phyloP scores from a whole-genome alignment of 495 filamentous ascomycete genomes.

The Xylaria grammica region DNA sequence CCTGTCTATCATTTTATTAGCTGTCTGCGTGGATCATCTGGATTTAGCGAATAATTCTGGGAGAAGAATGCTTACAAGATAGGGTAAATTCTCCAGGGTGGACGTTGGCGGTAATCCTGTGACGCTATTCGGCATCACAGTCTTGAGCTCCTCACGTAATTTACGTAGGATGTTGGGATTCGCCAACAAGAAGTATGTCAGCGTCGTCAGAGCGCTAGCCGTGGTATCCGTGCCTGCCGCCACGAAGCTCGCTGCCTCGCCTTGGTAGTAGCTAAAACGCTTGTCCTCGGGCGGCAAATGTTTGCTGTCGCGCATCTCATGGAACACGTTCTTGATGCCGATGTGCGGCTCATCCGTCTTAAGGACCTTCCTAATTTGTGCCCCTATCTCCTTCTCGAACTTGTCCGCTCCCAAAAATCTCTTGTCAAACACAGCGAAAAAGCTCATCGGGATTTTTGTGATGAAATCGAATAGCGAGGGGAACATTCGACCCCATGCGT shows the following conservation, averaged over 20 bases:
- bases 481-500: conserved; percentile 2
- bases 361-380: background rate
- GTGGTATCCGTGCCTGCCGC: conserved; percentile 57
- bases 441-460: background rate
- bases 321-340: conserved; percentile 7
- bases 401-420: background rate
- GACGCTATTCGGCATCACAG: conserved; percentile 23
- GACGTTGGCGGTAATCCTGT: background rate
- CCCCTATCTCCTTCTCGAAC: background rate
- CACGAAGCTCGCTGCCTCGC: conserved; percentile 51
- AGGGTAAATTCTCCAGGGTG: background rate
- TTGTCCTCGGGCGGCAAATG: conserved; percentile 37
- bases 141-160: conserved; percentile 42
- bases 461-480: background rate
- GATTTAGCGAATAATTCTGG: background rate
- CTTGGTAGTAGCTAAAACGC: conserved; percentile 37
- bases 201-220: conserved; percentile 42
- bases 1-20: conserved; percentile 25
- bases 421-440: conserved; percentile 9
- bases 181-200: conserved; percentile 44
- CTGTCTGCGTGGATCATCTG: conserved; percentile 23
- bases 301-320: conserved; percentile 9
- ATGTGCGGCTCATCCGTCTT: conserved; percentile 1
- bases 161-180: conserved; percentile 34
- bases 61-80: background rate